These are phyloP conservation scores for Schoenoplectus triqueter DNA, from an alignment of 202 grass and related monocot species.

Conservation along the genomic window DNA sequence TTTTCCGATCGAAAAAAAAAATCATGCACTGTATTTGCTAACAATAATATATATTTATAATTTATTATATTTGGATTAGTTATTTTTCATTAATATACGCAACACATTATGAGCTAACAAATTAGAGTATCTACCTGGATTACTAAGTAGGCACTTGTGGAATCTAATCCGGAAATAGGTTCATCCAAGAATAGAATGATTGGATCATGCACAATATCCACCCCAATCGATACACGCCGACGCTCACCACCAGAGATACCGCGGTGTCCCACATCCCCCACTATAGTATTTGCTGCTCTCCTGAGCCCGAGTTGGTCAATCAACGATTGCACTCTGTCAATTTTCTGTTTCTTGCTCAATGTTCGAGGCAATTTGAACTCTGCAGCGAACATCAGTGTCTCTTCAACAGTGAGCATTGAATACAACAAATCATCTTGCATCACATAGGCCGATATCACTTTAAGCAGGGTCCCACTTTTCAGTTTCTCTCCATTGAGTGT, in stretches of 20 bases:
- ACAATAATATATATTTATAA: neutral
- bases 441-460: slow-evolving; percentile 79
- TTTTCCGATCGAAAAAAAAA: too few species aligned
- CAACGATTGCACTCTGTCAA: slow-evolving; percentile 68
- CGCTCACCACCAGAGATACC: slow-evolving; percentile 65
- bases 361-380: slow-evolving; percentile 65
- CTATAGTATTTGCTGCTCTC: slow-evolving; percentile 47
- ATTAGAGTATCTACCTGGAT: slow-evolving; percentile 40
- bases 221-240: slow-evolving; percentile 66
- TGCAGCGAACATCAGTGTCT: slow-evolving; percentile 89
- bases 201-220: slow-evolving; percentile 66
- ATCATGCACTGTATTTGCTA: neutral
- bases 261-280: slow-evolving; percentile 50
- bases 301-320: slow-evolving; percentile 81
- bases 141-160: slow-evolving; percentile 82
- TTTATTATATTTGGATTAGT: neutral
- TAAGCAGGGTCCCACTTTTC: slow-evolving; percentile 55
- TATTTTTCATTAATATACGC: neutral
- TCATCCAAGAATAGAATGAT: slow-evolving; percentile 62
- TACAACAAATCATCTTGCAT: slow-evolving; percentile 93
- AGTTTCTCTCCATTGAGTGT: slow-evolving; percentile 66
- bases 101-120: neutral
- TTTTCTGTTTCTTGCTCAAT: slow-evolving; percentile 56
- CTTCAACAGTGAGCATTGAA: slow-evolving; percentile 89
- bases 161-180: slow-evolving; percentile 73